Evolutionary conservation across 1,284 basidiomycete genomes (phyloP).

Genomic region (Spongiforma sp.): DNA sequence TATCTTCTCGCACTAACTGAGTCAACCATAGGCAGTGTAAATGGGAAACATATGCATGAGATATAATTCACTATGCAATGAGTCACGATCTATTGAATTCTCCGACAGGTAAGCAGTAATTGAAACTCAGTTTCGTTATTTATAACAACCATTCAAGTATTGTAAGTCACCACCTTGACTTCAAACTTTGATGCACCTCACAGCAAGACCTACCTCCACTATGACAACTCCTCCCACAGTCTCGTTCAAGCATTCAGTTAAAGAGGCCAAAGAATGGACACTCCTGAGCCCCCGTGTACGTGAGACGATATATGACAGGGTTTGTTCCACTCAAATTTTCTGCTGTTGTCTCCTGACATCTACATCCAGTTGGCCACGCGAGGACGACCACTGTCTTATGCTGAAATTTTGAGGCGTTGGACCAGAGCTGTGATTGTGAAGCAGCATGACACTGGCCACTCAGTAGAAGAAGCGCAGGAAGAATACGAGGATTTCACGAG

Average conservation of each 20-base stretch:
- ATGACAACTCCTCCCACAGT: background rate
- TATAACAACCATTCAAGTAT: background rate
- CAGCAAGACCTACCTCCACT: background rate
- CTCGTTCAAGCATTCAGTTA: background rate
- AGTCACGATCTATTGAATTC: no score
- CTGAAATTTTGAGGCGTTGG: background rate
- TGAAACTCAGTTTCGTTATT: background rate
- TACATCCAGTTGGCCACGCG: background rate
- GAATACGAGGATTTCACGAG: background rate
- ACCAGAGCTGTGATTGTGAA: background rate
- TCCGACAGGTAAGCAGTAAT: no score
- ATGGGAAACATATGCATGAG: no score
- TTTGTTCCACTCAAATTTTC: background rate
- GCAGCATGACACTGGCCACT: background rate
- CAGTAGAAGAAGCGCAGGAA: background rate
- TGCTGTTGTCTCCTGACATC: background rate
- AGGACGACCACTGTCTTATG: background rate
- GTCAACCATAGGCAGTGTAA: no score
- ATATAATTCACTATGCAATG: no score
- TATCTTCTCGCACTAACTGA: no score
- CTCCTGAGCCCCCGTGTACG: background rate
- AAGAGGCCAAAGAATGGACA: background rate
- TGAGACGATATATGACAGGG: background rate
- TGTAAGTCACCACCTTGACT: background rate
- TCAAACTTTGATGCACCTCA: background rate